Evolutionary conservation across 2,329 filamentous ascomycete species (phyloP).

Genomic region (Xylaria hypoxylon): DNA sequence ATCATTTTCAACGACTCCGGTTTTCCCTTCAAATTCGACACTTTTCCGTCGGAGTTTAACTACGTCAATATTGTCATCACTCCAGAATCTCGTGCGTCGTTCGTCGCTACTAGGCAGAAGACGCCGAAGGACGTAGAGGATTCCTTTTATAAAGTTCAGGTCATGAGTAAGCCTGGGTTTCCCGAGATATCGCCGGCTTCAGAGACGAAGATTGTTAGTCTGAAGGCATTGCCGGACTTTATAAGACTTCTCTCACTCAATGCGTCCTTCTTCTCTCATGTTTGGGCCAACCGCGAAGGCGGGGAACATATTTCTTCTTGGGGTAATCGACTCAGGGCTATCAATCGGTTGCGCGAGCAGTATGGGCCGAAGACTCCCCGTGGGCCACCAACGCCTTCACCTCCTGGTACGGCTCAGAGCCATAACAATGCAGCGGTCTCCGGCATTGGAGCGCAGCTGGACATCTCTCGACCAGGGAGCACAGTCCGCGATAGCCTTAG

Average conservation of each 20-base stretch:
- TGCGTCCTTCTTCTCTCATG: constrained; percentile 89
- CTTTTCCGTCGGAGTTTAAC: constrained; percentile 94
- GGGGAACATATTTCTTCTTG: constrained; percentile 90
- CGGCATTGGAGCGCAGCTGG: constrained; percentile 50
- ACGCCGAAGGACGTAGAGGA: constrained; percentile 54
- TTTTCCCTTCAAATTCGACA: constrained; percentile 87
- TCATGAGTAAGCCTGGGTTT: constrained; percentile 88
- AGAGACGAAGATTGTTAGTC: constrained; percentile 87
- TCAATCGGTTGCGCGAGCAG: constrained; percentile 82
- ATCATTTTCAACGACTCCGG: constrained; percentile 98
- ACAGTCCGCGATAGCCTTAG: constrained; percentile 67
- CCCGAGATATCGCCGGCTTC: constrained; percentile 92
- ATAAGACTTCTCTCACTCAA: constrained; percentile 91
- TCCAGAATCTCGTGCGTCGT: constrained; percentile 82
- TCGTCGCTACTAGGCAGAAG: constrained; percentile 67
- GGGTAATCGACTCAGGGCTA: constrained; percentile 86
- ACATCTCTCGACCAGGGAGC: constrained; percentile 57
- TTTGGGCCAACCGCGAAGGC: constrained; percentile 83
- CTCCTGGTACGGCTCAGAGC: constrained; percentile 51
- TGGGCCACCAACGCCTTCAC: constrained; percentile 46
- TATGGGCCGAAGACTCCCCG: constrained; percentile 60
- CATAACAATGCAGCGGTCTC: constrained; percentile 49
- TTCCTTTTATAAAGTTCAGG: constrained; percentile 87
- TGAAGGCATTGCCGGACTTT: constrained; percentile 84
- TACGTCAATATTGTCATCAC: constrained; percentile 97